Evolutionary conservation across 108 stramenopile species (phyloP), one percentile per base, ranked within the genome.

Genomic region (Heterococcus sp.): DNA sequence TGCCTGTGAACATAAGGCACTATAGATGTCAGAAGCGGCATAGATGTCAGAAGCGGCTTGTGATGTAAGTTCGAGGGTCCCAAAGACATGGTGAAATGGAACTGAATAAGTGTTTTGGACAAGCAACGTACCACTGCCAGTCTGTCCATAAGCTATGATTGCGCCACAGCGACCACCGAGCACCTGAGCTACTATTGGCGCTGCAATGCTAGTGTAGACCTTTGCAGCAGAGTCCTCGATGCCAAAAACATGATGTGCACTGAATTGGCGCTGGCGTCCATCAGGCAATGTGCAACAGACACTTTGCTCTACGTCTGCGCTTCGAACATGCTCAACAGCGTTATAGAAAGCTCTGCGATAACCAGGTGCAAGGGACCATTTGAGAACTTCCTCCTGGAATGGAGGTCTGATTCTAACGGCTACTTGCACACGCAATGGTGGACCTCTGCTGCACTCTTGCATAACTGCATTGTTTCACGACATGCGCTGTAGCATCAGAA

Each of bases 91-190:
- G 8, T 36, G 38, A 21, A 26, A 63, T 63, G 58, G 21, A 26
- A 26, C 26, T 63, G 58, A 26, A 63, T 63, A 63, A 26, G 21
- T 26, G 21, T 26, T 21, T 26, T 63, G 58, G 21, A 26, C 21
- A 21, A 63, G 26, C 26, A 21, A 26, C 75, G 67, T 75, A 37
- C 75, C 75, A 8, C 67, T 40, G n/a, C 38, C 75, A 32, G 75
- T 69, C 63, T 75, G 75, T 14, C 67, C 75, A 21, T 75, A 75
- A 14, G 75, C 75, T 38, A 75, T 69, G 32, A 75, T 34, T 31
- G 68, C 37, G 30, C 75, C 75, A 65, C 40, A 21, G 14, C 2
- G 35, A 26, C 74, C 74, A 3, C 21, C 26, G 37, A 75, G 21
- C 33, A 37, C 37, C 14, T 68, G 67, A 3, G 67, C 68, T 34